Base-by-base conservation (phyloP, 2,329 filamentous ascomycete genomes). In the Aspergillus ruber region DNA sequence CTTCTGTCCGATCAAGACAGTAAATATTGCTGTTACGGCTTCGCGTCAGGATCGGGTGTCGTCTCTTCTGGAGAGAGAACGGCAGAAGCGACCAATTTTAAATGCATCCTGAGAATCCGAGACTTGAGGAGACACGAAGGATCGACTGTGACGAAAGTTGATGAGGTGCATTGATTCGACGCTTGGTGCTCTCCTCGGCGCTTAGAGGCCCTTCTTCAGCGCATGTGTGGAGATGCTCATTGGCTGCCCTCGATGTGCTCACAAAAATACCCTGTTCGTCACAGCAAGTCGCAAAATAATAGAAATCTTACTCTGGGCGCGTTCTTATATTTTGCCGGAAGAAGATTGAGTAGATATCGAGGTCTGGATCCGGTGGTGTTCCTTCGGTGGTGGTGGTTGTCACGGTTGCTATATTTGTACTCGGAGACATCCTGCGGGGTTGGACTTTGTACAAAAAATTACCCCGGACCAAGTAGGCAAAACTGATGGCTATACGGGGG, bases 141-240 rank as follows among this genome's bases (percentile, higher is more conserved):
- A 39, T 39, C 36, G 36, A 39, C 36, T 18, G 36, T 39, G 36
- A 39, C 36, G 36, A 39, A 18, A 20, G 36, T 32, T 33, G 36
- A 40, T 39, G 25, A 38, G 33, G 15, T 40, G 23, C 13, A 42
- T 32, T 15, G 47, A 50, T 25, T 35, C 13, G 18, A 45, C 15
- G 51, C 51, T 50, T 36, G 44, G 36, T 53, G 36, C 33, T 44
- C 44, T 39, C 47, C 43, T 49, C 41, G 51, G 51, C 51, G 51
- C 49, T 53, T 53, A 53, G 29, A 49, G 45, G 27, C 44, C 17
- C 10, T 20, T 39, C 36, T 18, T 51, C 42, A 48, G 44, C 47
- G 47, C 49, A 45, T 39, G 36, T 18, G 18, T 10, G 36, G 36
- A 20, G 15, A 20, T 39, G 15, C 17, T 20, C 36, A 39, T 39